phyloP scores from a whole-genome alignment of 2,329 filamentous ascomycete species.

The Pseudogymnoascus sp. region DNA sequence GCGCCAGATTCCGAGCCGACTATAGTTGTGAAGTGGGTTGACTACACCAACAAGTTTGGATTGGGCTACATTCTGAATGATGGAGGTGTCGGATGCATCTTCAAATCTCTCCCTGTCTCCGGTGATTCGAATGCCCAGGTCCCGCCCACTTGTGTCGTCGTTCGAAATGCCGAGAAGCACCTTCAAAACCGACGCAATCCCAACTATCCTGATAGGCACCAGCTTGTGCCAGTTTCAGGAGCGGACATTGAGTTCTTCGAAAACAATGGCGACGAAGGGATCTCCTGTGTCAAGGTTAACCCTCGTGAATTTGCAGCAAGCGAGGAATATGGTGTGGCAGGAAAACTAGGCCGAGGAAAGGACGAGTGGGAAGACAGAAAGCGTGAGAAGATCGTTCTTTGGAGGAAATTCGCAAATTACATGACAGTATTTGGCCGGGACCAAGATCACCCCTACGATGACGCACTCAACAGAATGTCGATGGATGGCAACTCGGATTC shows the following conservation, averaged over 20 bases:
- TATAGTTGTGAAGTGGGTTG: slow-evolving; percentile 74
- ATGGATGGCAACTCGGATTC: slow-evolving; percentile 24
- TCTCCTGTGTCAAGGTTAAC: slow-evolving; percentile 56
- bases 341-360: slow-evolving; percentile 54
- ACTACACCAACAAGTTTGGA: slow-evolving; percentile 82
- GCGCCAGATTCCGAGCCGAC: slow-evolving; percentile 51
- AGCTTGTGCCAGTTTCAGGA: slow-evolving; percentile 57
- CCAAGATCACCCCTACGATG: slow-evolving; percentile 48
- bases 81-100: slow-evolving; percentile 68
- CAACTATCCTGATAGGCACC: slow-evolving; percentile 48
- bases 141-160: slow-evolving; percentile 65
- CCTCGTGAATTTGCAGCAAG: slow-evolving; percentile 54
- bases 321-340: slow-evolving; percentile 51
- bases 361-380: slow-evolving; percentile 60
- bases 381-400: slow-evolving; percentile 57
- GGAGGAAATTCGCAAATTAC: slow-evolving; percentile 70
- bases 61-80: slow-evolving; percentile 79
- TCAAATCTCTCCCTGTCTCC: slow-evolving; percentile 44
- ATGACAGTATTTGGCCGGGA: slow-evolving; percentile 70
- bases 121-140: slow-evolving; percentile 44
- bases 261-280: slow-evolving; percentile 57
- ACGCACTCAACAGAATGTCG: slow-evolving; percentile 29
- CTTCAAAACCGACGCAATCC: slow-evolving; percentile 54
- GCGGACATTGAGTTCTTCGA: slow-evolving; percentile 65
- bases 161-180: slow-evolving; percentile 64